phyloP scores from a whole-genome alignment of 345 rosid genomes.

The Eucalyptus shirleyi region DNA sequence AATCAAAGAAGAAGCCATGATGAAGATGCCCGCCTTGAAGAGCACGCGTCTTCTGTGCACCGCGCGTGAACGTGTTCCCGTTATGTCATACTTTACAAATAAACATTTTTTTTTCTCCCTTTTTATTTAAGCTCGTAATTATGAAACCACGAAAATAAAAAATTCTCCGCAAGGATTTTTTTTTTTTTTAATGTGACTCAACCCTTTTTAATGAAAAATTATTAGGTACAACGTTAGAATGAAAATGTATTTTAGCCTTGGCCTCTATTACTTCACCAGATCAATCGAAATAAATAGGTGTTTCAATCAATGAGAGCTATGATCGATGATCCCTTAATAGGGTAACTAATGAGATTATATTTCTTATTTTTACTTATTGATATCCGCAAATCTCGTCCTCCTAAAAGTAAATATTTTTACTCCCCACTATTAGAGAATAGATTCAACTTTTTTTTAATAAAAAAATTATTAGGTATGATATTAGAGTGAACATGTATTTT shows the following conservation, averaged over 20 bases:
- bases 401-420: too few relatives aligned
- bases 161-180: too few relatives aligned
- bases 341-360: too few relatives aligned
- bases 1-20: neutral
- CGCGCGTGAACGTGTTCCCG: too few relatives aligned
- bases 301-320: too few relatives aligned
- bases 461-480: neutral
- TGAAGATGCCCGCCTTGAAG: neutral
- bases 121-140: neutral
- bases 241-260: neutral
- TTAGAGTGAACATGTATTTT: neutral
- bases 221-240: neutral
- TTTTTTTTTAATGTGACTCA: too few relatives aligned
- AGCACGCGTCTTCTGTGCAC: neutral
- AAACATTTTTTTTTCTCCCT: neutral
- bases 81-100: neutral
- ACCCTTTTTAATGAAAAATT: neutral
- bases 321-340: accelerated
- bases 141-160: neutral
- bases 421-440: too few relatives aligned
- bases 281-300: accelerated
- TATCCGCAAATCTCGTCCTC: accelerated
- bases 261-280: too few relatives aligned
- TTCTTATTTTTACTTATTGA: too few relatives aligned
- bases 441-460: neutral